Evolutionary conservation across 352 stramenopile species (phyloP).

Genomic region (Lagenidium sp.): DNA sequence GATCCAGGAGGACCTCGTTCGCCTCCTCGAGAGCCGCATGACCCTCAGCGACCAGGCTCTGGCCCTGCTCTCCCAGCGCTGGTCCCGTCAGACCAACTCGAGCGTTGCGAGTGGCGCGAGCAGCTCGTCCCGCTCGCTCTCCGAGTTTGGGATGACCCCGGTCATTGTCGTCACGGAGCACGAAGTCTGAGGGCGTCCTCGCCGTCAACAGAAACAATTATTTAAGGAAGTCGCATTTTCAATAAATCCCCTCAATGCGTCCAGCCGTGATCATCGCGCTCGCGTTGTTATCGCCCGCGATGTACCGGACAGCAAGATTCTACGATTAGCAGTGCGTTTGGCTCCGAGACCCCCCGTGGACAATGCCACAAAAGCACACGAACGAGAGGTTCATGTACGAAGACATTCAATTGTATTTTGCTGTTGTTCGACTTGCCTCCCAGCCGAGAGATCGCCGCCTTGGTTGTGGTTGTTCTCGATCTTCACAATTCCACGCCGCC

Average conservation of each 20-base stretch:
- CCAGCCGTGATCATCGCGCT: too few species aligned
- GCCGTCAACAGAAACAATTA: neutral
- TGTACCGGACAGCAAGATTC: too few species aligned
- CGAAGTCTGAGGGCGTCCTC: slow-evolving; percentile 7
- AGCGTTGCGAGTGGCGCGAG: slow-evolving; percentile 8
- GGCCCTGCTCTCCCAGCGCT: slow-evolving; percentile 18
- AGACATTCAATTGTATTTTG: too few species aligned
- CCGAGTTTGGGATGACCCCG: slow-evolving; percentile 7
- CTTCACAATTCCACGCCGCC: slow-evolving; percentile 63
- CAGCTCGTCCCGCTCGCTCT: slow-evolving; percentile 6
- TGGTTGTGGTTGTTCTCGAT: too few species aligned
- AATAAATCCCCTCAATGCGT: neutral
- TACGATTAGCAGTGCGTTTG: too few species aligned
- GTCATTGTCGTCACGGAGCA: slow-evolving; percentile 13
- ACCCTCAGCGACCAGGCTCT: too few species aligned
- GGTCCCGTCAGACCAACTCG: slow-evolving; percentile 41
- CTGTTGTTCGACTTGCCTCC: too few species aligned
- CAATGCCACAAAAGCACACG: too few species aligned
- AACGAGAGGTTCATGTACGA: too few species aligned
- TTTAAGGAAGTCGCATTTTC: neutral
- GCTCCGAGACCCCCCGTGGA: too few species aligned
- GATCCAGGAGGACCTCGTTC: slow-evolving; percentile 65
- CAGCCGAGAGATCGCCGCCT: too few species aligned
- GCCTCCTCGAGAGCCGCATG: slow-evolving; percentile 51
- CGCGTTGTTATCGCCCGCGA: too few species aligned